Conservation (phyloP, 2,329 filamentous ascomycete species). For the Claviceps pazoutovae region DNA sequence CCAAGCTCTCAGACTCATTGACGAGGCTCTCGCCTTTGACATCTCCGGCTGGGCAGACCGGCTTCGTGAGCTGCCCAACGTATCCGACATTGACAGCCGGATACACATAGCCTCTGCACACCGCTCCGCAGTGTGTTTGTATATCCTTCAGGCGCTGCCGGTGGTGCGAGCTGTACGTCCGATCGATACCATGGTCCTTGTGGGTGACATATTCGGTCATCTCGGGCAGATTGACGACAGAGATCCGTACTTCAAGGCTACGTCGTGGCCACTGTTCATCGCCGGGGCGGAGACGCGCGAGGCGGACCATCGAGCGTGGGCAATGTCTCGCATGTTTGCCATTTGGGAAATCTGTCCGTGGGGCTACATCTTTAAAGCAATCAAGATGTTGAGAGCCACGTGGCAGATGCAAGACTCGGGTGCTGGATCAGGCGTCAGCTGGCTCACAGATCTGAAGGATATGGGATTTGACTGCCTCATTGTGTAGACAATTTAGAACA, state of each 20-base stretch:
- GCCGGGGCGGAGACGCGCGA: conserved; percentile 41
- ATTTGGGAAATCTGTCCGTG: conserved; percentile 33
- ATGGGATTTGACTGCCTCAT: conserved; percentile 32
- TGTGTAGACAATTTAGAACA: conserved; percentile 18
- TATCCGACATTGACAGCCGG: conserved; percentile 27
- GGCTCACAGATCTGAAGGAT: conserved; percentile 29
- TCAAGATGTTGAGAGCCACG: conserved; percentile 33
- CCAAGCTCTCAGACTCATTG: conserved; percentile 25
- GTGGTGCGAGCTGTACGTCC: conserved; percentile 20
- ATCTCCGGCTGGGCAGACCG: conserved; percentile 27
- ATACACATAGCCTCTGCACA: conserved; percentile 31
- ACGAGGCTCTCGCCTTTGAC: conserved; percentile 28
- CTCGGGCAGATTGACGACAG: conserved; percentile 32
- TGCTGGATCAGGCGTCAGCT: conserved; percentile 17
- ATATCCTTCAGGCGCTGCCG: conserved; percentile 30
- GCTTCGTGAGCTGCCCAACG: conserved; percentile 21
- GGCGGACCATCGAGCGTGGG: conserved; percentile 32
- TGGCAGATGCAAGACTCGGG: conserved; percentile 29
- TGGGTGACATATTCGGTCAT: conserved; percentile 35
- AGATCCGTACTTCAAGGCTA: conserved; percentile 43
- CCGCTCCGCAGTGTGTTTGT: conserved; percentile 32
- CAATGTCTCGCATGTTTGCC: conserved; percentile 31
- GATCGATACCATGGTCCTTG: conserved; percentile 30
- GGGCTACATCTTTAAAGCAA: conserved; percentile 36
- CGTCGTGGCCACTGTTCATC: conserved; percentile 45